Evolutionary conservation across 306 rosid species (phyloP).

Genomic region (Quercus robur): DNA sequence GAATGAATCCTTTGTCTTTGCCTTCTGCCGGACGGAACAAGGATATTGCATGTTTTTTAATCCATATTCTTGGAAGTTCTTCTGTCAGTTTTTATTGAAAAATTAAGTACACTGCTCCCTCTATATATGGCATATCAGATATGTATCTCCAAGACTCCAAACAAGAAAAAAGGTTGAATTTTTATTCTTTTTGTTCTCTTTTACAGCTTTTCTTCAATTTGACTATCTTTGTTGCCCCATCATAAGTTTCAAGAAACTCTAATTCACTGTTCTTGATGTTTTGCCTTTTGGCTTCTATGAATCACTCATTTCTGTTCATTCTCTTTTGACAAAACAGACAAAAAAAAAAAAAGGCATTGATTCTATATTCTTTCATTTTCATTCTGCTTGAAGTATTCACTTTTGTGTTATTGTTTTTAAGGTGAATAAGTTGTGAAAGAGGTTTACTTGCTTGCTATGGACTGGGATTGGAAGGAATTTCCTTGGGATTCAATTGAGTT

Average conservation of each 20-base stretch:
- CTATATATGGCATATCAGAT: neutral
- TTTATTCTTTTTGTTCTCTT: slow-evolving; percentile 21
- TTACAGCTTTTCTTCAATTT: slow-evolving; percentile 14
- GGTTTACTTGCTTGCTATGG: slow-evolving; percentile 52
- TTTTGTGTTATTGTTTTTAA: slow-evolving; percentile 17
- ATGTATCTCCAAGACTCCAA: neutral
- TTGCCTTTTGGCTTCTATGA: slow-evolving; percentile 23
- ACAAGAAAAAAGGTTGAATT: slow-evolving; percentile 23
- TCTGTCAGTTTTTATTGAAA: slow-evolving; percentile 15
- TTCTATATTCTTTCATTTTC: slow-evolving; percentile 11
- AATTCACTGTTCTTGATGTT: slow-evolving; percentile 25
- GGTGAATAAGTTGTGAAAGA: slow-evolving; percentile 29
- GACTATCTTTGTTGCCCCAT: slow-evolving; percentile 25
- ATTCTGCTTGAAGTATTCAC: slow-evolving; percentile 18
- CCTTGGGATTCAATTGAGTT: slow-evolving; percentile 61
- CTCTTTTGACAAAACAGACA: slow-evolving; percentile 3
- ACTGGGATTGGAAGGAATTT: slow-evolving; percentile 75
- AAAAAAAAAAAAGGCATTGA: neutral
- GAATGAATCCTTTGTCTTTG: slow-evolving; percentile 24
- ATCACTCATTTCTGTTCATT: slow-evolving; percentile 33
- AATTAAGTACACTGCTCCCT: slow-evolving; percentile 10
- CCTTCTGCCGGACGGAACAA: slow-evolving; percentile 24
- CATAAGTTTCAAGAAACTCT: slow-evolving; percentile 16
- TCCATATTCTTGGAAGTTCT: slow-evolving; percentile 24
- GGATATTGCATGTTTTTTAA: slow-evolving; percentile 23